phyloP scores from a whole-genome alignment of 73 alveolate species.

The Paramecium biaurelia region DNA sequence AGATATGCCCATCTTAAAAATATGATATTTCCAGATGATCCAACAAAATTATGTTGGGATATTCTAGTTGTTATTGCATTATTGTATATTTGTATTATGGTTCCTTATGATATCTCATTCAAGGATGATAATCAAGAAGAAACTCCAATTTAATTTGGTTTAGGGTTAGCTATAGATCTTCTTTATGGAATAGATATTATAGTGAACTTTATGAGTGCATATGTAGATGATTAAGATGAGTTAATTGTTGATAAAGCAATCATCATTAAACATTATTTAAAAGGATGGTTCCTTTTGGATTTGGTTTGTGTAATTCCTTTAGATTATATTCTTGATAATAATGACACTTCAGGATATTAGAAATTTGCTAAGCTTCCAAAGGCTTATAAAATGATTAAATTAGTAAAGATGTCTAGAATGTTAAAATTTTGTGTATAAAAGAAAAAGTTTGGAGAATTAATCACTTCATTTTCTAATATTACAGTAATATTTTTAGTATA shows the following conservation, averaged over 20 bases:
- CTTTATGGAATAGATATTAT: slow-evolving; percentile 71
- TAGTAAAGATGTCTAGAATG: slow-evolving; percentile 2
- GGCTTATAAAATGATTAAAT: background rate
- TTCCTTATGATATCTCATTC: slow-evolving; percentile 28
- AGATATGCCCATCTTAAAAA: background rate
- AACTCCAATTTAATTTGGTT: background rate
- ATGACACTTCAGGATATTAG: background rate
- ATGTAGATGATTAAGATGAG: slow-evolving; percentile 74
- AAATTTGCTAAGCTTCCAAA: slow-evolving; percentile 17
- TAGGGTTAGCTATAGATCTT: slow-evolving; percentile 52
- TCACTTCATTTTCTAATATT: background rate
- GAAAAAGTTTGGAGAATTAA: background rate
- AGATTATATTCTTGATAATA: slow-evolving; percentile 37
- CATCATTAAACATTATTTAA: slow-evolving; percentile 64
- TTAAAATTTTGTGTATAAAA: background rate
- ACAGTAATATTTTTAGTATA: background rate
- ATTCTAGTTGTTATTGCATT: background rate
- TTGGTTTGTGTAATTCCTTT: slow-evolving; percentile 73
- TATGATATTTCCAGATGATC: slow-evolving; percentile 35
- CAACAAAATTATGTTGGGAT: slow-evolving; percentile 29
- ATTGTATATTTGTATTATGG: background rate
- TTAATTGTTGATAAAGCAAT: slow-evolving; percentile 61
- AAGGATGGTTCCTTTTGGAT: slow-evolving; percentile 75
- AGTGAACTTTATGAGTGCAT: slow-evolving; percentile 72
- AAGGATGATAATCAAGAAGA: background rate